A percentile compares a stretch with the other conserved stretches of the same genome.
These are phyloP conservation scores for Fraxinus velutina DNA, from an alignment of 305 asterid species.

Conservation along the genomic window DNA sequence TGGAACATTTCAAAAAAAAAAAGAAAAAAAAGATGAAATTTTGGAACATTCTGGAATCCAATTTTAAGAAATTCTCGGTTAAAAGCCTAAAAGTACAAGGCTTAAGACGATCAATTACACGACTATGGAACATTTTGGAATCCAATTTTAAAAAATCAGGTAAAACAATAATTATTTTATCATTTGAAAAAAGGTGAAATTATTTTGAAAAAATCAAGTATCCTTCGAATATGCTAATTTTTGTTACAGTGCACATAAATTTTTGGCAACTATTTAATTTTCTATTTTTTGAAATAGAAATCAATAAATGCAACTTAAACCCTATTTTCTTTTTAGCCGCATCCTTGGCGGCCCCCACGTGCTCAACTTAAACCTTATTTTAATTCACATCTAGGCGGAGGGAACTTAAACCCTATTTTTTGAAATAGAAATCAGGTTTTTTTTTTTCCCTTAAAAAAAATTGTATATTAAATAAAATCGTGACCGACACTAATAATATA, in stretches of 20 bases:
- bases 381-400: neutral
- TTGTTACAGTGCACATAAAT: too few species aligned
- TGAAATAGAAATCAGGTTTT: too few species aligned
- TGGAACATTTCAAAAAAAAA: neutral
- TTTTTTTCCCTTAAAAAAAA: neutral
- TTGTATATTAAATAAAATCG: conserved; percentile 11
- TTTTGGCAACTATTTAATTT: too few species aligned
- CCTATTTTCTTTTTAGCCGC: too few species aligned
- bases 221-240: neutral
- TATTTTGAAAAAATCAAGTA: neutral
- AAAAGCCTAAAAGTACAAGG: neutral
- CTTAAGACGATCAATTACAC: neutral
- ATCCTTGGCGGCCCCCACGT: too few species aligned
- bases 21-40: too few species aligned
- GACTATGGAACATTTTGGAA: neutral
- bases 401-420: neutral
- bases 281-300: too few species aligned
- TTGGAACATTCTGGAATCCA: too few species aligned
- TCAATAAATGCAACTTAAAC: too few species aligned
- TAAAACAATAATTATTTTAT: too few species aligned
- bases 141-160: neutral
- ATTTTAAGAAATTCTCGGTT: too few species aligned
- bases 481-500: neutral
- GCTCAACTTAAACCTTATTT: too few species aligned
- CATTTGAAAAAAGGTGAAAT: neutral